phyloP scores from a whole-genome alignment of 306 rosid species.

The Cucurbita pepo region DNA sequence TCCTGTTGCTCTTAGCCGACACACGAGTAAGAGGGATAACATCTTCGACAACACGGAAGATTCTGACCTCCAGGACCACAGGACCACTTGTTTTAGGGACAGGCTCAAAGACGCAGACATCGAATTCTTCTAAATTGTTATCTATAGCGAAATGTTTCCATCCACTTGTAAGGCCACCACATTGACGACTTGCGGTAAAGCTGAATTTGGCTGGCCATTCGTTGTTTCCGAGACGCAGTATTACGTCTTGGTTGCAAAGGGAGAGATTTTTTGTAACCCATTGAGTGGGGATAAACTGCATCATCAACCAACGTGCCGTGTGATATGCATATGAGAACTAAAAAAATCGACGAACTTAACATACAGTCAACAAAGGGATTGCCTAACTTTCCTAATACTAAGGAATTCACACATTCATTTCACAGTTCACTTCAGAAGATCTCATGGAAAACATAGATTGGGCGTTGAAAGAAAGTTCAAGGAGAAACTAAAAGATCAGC shows the following conservation, averaged over 20 bases:
- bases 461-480: not conserved
- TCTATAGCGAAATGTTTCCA: slow-evolving; percentile 47
- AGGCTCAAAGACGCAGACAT: slow-evolving; percentile 47
- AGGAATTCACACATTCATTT: not conserved
- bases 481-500: not conserved
- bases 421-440: not conserved
- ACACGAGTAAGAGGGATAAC: slow-evolving; percentile 12
- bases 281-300: slow-evolving; percentile 27
- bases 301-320: not conserved
- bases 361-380: not conserved
- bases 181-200: slow-evolving; percentile 11
- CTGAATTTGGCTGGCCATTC: slow-evolving; percentile 33
- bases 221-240: slow-evolving; percentile 19
- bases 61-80: slow-evolving; percentile 27
- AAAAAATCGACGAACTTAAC: not conserved
- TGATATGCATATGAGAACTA: not conserved
- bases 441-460: not conserved
- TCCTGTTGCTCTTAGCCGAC: slow-evolving; percentile 5
- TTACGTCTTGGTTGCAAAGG: slow-evolving; percentile 28
- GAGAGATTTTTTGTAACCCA: slow-evolving; percentile 22
- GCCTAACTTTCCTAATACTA: not conserved
- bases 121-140: slow-evolving; percentile 52
- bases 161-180: slow-evolving; percentile 44
- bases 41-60: slow-evolving; percentile 47
- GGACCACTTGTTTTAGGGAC: not conserved